phyloP scores from a whole-genome alignment of 352 stramenopile genomes.

The Globisporangium spiculum region DNA sequence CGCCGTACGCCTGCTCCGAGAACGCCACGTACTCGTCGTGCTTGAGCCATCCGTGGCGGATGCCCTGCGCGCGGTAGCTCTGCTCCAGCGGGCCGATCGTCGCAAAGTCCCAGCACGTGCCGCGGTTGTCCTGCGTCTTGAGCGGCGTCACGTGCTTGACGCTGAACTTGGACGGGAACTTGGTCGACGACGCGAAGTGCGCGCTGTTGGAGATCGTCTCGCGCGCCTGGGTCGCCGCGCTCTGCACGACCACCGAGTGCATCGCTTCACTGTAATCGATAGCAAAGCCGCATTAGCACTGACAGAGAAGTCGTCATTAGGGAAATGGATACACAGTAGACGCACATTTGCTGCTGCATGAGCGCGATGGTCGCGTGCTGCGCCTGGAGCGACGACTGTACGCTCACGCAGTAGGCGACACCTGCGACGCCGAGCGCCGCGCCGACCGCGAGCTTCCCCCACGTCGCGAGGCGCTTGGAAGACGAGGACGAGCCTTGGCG shows the following conservation, averaged over 20 bases:
- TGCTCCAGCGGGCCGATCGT: slow-evolving; percentile 65
- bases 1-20: slow-evolving; percentile 65
- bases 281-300: not conserved
- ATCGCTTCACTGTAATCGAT: slow-evolving; percentile 36
- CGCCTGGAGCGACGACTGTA: slow-evolving; percentile 38
- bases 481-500: not conserved
- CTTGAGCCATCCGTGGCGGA: slow-evolving; percentile 48
- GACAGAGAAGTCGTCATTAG: not conserved
- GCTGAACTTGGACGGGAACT: slow-evolving; percentile 54
- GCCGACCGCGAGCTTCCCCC: slow-evolving; percentile 33
- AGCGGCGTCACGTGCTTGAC: slow-evolving; percentile 52
- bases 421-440: slow-evolving; percentile 28
- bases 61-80: slow-evolving; percentile 58
- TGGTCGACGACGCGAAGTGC: slow-evolving; percentile 15
- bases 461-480: slow-evolving; percentile 17
- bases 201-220: slow-evolving; percentile 24
- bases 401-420: slow-evolving; percentile 30
- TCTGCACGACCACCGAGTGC: slow-evolving; percentile 33
- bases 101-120: slow-evolving; percentile 72
- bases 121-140: slow-evolving; percentile 69
- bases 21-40: slow-evolving; percentile 54
- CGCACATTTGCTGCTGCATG: slow-evolving; percentile 58
- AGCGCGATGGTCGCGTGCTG: slow-evolving; percentile 33
- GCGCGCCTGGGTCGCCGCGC: slow-evolving; percentile 9
- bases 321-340: not conserved